Evolutionary conservation across 1,284 basidiomycete species (phyloP).

Genomic region (Inonotus obliquus): DNA sequence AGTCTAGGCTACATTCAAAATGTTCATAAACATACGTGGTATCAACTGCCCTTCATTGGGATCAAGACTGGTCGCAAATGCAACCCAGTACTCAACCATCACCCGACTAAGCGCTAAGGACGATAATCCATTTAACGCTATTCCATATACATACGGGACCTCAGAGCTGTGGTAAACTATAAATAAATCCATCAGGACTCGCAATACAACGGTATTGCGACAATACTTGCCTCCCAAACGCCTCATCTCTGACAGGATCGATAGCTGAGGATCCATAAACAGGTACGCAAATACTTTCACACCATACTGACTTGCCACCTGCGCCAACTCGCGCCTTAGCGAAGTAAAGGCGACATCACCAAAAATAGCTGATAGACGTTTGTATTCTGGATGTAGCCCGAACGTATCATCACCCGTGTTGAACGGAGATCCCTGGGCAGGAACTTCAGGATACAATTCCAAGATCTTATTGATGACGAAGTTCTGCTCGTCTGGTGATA

Average conservation of each 20-base stretch:
- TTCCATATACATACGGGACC: conserved; percentile 36
- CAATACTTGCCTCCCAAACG: conserved; percentile 31
- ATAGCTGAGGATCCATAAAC: conserved; percentile 39
- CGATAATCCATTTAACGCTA: conserved; percentile 43
- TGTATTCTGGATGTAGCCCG: conserved; percentile 38
- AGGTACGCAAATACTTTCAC: conserved; percentile 44
- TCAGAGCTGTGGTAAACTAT: conserved; percentile 38
- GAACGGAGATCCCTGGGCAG: conserved; percentile 45
- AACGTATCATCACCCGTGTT: conserved; percentile 48
- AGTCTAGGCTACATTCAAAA: too few species aligned
- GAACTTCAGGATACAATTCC: conserved; percentile 44
- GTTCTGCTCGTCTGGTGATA: conserved; percentile 24
- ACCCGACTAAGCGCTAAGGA: conserved; percentile 32
- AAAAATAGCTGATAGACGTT: conserved; percentile 39
- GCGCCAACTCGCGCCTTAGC: conserved; percentile 38
- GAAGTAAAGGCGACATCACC: conserved; percentile 41
- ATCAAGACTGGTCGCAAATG: conserved; percentile 42
- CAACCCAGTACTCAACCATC: conserved; percentile 52
- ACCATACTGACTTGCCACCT: conserved; percentile 33
- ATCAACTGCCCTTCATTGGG: conserved; percentile 40
- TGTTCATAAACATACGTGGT: too few species aligned
- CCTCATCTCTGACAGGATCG: too few species aligned
- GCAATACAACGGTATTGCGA: neutral
- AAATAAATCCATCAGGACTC: conserved; percentile 19
- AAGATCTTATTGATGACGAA: conserved; percentile 31